Percentiles rank a stretch among this genome's conserved stretches.
Conservation (phyloP, 2,329 filamentous ascomycete species). For the Diaporthe sp. region DNA sequence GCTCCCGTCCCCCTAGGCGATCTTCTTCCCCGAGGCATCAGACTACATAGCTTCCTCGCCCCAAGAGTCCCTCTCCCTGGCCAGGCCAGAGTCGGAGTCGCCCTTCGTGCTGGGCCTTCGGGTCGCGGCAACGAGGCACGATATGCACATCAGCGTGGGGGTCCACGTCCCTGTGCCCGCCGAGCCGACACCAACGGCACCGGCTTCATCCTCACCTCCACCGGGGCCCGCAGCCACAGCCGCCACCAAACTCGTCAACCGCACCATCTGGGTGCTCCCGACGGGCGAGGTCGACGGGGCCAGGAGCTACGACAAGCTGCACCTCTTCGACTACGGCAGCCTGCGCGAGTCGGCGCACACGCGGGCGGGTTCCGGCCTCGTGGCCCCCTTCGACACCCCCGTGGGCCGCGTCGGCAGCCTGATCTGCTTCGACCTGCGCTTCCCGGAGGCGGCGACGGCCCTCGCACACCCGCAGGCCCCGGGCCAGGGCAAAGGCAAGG, state of each 20-base stretch:
- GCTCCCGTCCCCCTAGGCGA: slow-evolving; percentile 44
- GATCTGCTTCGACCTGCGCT: slow-evolving; percentile 94
- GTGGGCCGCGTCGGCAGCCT: slow-evolving; percentile 83
- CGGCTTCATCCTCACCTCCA: slow-evolving; percentile 36
- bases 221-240: slow-evolving; percentile 22
- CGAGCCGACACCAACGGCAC: slow-evolving; percentile 45
- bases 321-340: slow-evolving; percentile 82
- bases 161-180: slow-evolving; percentile 80
- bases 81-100: slow-evolving; percentile 73
- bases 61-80: slow-evolving; percentile 78
- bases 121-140: slow-evolving; percentile 73
- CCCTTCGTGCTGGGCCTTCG: slow-evolving; percentile 84
- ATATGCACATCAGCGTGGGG: slow-evolving; percentile 85
- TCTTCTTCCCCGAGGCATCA: slow-evolving; percentile 93
- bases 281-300: slow-evolving; percentile 58
- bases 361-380: slow-evolving; percentile 70
- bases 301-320: slow-evolving; percentile 84
- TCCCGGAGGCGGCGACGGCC: slow-evolving; percentile 80
- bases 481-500: not conserved
- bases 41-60: slow-evolving; percentile 86
- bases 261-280: slow-evolving; percentile 65
- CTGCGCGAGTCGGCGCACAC: slow-evolving; percentile 54
- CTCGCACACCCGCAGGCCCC: slow-evolving; percentile 63
- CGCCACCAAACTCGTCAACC: slow-evolving; percentile 62
- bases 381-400: slow-evolving; percentile 78